Conservation (phyloP, 192 early-diverging fungal species). For the Rhizoclosmatium sp. region DNA sequence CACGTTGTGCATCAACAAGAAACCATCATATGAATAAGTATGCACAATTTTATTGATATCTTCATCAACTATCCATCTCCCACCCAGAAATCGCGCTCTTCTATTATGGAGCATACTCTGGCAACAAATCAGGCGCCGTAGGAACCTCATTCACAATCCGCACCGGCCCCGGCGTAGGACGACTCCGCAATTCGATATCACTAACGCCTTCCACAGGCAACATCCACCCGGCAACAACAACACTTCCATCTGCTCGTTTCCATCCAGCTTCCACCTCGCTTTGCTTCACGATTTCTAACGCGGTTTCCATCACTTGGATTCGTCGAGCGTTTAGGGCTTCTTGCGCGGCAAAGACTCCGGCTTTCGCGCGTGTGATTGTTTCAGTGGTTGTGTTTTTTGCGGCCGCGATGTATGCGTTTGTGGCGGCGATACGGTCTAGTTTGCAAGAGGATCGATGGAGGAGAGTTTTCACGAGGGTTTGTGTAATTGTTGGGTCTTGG, state of each 20-base stretch:
- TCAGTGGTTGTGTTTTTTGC: slow-evolving; percentile 25
- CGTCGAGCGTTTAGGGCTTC: slow-evolving; percentile 24
- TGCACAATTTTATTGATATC: too few relatives aligned
- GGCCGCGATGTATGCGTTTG: slow-evolving; percentile 30
- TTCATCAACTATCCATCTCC: too few relatives aligned
- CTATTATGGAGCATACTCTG: slow-evolving; percentile 26
- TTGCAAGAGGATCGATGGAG: slow-evolving; percentile 15
- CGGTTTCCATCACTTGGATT: slow-evolving; percentile 29
- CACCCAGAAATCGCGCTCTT: neutral
- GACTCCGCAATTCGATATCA: slow-evolving; percentile 29
- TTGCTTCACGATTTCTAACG: slow-evolving; percentile 25
- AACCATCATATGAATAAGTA: too few relatives aligned
- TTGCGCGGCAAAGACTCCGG: slow-evolving; percentile 15
- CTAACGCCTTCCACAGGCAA: slow-evolving; percentile 25
- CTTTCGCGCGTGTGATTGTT: slow-evolving; percentile 12
- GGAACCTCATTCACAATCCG: slow-evolving; percentile 36
- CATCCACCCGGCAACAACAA: slow-evolving; percentile 20
- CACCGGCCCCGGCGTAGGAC: slow-evolving; percentile 29
- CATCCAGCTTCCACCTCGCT: neutral
- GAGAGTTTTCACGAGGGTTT: slow-evolving; percentile 27
- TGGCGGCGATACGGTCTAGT: slow-evolving; percentile 24
- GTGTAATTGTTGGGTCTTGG: neutral
- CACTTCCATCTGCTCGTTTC: neutral
- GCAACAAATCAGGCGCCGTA: slow-evolving; percentile 31
- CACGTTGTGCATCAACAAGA: too few relatives aligned